Conservation (phyloP, 768 basidiomycete genomes). For the Crucibulum laeve region DNA sequence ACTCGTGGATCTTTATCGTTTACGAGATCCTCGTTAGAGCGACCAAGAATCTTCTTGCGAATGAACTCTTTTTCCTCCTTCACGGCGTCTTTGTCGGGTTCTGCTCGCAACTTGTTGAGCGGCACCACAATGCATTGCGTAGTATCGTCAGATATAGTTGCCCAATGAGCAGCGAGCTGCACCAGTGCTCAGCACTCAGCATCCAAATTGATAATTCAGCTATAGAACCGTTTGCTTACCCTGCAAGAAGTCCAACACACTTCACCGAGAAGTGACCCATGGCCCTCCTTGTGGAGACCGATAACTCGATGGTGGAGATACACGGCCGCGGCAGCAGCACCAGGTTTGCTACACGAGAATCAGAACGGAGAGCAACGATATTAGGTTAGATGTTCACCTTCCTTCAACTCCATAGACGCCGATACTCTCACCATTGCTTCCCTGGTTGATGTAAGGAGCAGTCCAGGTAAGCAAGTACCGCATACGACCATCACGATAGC, state of each 20-base stretch:
- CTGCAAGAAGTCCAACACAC: conserved; percentile 28
- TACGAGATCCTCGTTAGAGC: conserved; percentile 23
- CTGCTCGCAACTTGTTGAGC: conserved; percentile 31
- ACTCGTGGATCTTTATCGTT: conserved; percentile 14
- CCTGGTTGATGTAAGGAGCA: conserved; percentile 19
- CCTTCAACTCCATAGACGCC: conserved; percentile 45
- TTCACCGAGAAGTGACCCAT: conserved; percentile 34
- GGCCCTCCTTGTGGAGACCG: conserved; percentile 32
- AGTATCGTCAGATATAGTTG: conserved; percentile 29
- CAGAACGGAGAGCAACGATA: not conserved
- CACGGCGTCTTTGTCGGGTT: conserved; percentile 18
- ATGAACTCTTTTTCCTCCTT: conserved; percentile 27
- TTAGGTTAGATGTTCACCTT: conserved; percentile 26
- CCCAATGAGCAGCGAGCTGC: conserved; percentile 34
- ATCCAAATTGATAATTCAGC: no score
- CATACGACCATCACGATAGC: conserved; percentile 33
- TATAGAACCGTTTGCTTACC: no score
- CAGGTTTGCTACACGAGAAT: conserved; percentile 33
- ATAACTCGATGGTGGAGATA: conserved; percentile 34
- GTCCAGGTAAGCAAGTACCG: conserved; percentile 33
- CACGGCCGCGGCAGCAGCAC: conserved; percentile 32
- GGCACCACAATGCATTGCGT: conserved; percentile 33
- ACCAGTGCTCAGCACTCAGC: no score
- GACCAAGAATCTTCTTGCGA: conserved; percentile 21
- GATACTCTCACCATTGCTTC: conserved; percentile 24